phyloP scores from a whole-genome alignment of 2,329 filamentous ascomycete genomes.

The Neonectria neomacrospora region DNA sequence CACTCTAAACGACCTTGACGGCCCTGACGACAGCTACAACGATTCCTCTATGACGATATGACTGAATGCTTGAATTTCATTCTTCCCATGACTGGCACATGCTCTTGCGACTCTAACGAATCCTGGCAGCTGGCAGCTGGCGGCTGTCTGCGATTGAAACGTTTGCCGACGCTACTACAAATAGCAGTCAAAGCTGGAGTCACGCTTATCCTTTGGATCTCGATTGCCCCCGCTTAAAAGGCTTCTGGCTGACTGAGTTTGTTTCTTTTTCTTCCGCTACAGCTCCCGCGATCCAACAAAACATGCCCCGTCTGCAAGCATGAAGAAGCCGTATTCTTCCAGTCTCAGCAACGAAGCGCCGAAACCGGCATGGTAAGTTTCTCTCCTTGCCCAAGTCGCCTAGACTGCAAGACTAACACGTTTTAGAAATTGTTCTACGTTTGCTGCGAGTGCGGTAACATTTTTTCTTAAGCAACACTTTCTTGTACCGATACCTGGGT shows the following conservation, averaged over 20 bases:
- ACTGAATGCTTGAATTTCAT: conserved; percentile 23
- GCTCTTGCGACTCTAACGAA: conserved; percentile 34
- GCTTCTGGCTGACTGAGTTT: conserved; percentile 57
- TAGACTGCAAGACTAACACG: conserved; percentile 13
- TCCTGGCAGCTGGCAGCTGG: conserved; percentile 32
- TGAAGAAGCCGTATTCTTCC: conserved; percentile 96
- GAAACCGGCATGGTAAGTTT: conserved; percentile 95
- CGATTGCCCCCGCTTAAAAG: conserved; percentile 44
- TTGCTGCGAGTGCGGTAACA: conserved; percentile 92
- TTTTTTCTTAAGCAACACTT: conserved; percentile 68
- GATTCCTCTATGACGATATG: conserved; percentile 26
- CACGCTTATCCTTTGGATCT: conserved; percentile 44
- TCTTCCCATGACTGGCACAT: conserved; percentile 40
- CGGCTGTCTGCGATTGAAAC: conserved; percentile 32
- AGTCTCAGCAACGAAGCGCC: conserved; percentile 95
- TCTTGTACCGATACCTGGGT: conserved; percentile 41
- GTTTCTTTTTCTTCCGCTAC: conserved; percentile 53
- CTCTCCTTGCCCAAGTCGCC: neutral
- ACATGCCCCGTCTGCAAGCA: conserved; percentile 86
- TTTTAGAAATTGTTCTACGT: conserved; percentile 89
- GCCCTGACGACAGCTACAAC: conserved; percentile 21
- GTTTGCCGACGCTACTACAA: conserved; percentile 34
- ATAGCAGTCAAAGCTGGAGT: conserved; percentile 41
- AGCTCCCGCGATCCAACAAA: conserved; percentile 92
- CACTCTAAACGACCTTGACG: neutral